Evolutionary conservation across 2,329 filamentous ascomycete genomes (phyloP).

Genomic region (Phaeosphaeria sp.): DNA sequence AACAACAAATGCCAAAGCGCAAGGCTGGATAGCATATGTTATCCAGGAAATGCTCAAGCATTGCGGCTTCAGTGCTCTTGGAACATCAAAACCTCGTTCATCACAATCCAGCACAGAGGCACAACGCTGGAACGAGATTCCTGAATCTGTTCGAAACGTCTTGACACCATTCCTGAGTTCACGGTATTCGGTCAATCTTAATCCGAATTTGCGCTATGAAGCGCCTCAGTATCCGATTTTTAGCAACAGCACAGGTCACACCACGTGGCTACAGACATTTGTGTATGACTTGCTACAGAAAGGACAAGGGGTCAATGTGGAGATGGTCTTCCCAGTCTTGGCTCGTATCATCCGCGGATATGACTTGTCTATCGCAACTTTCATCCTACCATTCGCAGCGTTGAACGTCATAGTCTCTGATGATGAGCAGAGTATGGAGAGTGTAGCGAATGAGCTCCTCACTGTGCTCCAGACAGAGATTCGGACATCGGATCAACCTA

Average conservation of each 20-base stretch:
- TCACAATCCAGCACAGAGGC: conserved; percentile 66
- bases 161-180: conserved; percentile 89
- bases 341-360: conserved; percentile 84
- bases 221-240: conserved; percentile 76
- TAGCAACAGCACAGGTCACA: conserved; percentile 70
- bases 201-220: conserved; percentile 37
- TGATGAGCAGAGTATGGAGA: conserved; percentile 66
- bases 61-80: conserved; percentile 71
- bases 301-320: conserved; percentile 75
- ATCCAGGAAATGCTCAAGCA: conserved; percentile 90
- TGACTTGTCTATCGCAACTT: conserved; percentile 84
- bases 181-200: conserved; percentile 71
- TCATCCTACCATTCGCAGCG: conserved; percentile 85
- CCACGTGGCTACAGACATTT: conserved; percentile 80
- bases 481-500: conserved; percentile 60
- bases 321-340: conserved; percentile 80
- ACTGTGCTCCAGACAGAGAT: conserved; percentile 73
- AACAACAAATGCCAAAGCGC: conserved; percentile 82
- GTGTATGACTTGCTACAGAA: conserved; percentile 83
- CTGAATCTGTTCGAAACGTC: conserved; percentile 78
- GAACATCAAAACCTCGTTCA: conserved; percentile 59
- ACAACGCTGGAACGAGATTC: conserved; percentile 78
- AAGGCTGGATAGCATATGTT: conserved; percentile 90
- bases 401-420: conserved; percentile 83
- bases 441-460: conserved; percentile 76